These are phyloP conservation scores for Yamadazyma nakazawae DNA, from an alignment of 805 yeast genomes.

Conservation along the genomic window DNA sequence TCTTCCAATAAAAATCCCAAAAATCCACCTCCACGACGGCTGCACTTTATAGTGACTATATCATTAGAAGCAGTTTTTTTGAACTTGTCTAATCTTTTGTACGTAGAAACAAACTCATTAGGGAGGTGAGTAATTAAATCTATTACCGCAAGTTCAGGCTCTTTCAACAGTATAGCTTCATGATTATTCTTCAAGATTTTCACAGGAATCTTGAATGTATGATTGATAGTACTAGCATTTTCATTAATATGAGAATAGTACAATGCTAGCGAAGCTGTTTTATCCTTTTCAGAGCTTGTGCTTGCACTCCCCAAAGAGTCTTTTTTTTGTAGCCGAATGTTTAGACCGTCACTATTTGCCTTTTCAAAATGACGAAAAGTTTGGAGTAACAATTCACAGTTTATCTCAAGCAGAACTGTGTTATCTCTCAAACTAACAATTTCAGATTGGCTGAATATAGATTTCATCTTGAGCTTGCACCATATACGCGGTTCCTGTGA, in stretches of 20 bases:
- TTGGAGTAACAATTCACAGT: constrained; percentile 56
- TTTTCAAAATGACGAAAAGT: constrained; percentile 55
- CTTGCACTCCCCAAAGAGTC: constrained; percentile 24
- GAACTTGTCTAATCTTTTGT: constrained; percentile 66
- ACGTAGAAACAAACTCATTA: constrained; percentile 47
- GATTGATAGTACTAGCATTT: constrained; percentile 49
- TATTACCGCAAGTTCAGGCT: constrained; percentile 59
- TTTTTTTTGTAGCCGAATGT: constrained; percentile 50
- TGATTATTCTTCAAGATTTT: constrained; percentile 54
- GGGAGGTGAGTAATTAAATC: constrained; percentile 55
- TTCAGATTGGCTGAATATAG: constrained; percentile 48
- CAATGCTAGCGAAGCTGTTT: constrained; percentile 53
- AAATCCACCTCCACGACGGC: constrained; percentile 43
- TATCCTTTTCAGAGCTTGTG: constrained; percentile 21
- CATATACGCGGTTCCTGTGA: constrained; percentile 61
- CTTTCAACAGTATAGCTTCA: constrained; percentile 47
- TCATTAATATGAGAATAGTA: constrained; percentile 48
- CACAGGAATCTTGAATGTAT: constrained; percentile 70
- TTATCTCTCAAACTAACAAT: constrained; percentile 52
- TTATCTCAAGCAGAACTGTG: constrained; percentile 57
- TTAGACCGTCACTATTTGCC: constrained; percentile 49
- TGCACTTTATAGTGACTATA: constrained; percentile 47
- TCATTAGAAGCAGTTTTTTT: constrained; percentile 42
- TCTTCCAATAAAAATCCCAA: constrained; percentile 53
- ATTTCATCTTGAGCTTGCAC: constrained; percentile 49